Percentiles rank a stretch among this genome's conserved stretches.
Conservation (phyloP, 164 flowering plant genomes). For the Umbellularia californica region DNA sequence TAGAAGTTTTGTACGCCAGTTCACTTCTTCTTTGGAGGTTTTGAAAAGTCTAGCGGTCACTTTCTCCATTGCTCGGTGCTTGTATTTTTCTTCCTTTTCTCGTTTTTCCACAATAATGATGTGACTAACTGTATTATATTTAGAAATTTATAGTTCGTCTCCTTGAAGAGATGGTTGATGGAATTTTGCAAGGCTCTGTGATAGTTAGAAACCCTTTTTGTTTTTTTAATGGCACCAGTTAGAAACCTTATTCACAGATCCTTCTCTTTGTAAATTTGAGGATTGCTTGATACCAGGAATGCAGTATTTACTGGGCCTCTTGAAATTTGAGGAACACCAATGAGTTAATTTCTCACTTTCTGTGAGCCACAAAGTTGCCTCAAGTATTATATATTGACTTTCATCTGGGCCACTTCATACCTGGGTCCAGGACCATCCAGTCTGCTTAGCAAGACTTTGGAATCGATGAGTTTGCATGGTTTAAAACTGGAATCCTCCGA, state of each 20-base stretch:
- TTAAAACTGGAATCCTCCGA: too few species aligned
- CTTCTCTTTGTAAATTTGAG: background rate
- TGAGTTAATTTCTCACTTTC: too few species aligned
- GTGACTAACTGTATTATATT: background rate
- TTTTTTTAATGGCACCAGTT: background rate
- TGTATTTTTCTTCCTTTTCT: background rate
- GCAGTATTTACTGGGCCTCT: background rate
- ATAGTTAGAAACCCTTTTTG: background rate
- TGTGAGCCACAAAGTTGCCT: too few species aligned
- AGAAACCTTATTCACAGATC: background rate
- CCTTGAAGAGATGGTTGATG: background rate
- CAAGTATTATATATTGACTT: too few species aligned
- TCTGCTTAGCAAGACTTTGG: too few species aligned
- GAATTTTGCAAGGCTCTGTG: background rate
- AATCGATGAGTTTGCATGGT: too few species aligned
- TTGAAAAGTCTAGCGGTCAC: background rate
- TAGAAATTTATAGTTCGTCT: background rate
- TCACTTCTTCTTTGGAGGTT: background rate
- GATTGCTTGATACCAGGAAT: background rate
- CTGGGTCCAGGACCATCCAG: too few species aligned
- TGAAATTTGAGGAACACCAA: background rate
- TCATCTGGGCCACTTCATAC: too few species aligned
- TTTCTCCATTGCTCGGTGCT: background rate
- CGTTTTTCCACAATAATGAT: background rate
- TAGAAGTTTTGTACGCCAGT: slow-evolving; percentile 8